Percentiles rank a stretch among this genome's conserved stretches.
phyloP scores from a whole-genome alignment of 2,329 filamentous ascomycete genomes.

The Fusarium sp. region DNA sequence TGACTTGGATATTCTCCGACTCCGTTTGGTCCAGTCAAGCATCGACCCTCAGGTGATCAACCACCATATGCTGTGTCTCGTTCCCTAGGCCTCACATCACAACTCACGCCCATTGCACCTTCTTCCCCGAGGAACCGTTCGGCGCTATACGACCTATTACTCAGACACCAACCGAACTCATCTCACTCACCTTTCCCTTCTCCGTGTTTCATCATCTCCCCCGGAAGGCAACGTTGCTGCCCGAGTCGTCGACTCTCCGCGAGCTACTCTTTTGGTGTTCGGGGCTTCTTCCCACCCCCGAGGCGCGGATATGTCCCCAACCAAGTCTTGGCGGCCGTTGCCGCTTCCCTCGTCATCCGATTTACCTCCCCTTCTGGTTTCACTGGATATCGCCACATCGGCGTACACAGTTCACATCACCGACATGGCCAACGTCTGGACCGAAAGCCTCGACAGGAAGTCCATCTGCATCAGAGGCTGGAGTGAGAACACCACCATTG shows the following conservation, averaged over 20 bases:
- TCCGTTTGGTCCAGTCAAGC: not conserved
- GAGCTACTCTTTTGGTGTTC: not conserved
- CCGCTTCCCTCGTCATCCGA: slow-evolving; percentile 53
- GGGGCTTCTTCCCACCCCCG: not conserved
- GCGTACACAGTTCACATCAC: slow-evolving; percentile 76
- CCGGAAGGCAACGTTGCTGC: not conserved
- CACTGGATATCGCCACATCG: slow-evolving; percentile 62
- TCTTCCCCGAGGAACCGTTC: not conserved
- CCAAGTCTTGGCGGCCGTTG: slow-evolving; percentile 60
- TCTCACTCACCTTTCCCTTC: not conserved
- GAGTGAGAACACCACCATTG: slow-evolving; percentile 74
- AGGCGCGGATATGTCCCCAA: slow-evolving; percentile 42
- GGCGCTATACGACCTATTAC: not conserved
- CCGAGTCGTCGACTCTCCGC: not conserved
- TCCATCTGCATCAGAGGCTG: slow-evolving; percentile 72
- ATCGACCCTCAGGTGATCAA: not conserved
- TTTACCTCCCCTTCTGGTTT: slow-evolving; percentile 72
- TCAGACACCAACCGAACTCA: not conserved
- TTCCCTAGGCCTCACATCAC: not conserved
- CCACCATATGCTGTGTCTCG: not conserved
- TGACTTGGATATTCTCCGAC: slow-evolving; percentile 12
- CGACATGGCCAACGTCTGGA: slow-evolving; percentile 80
- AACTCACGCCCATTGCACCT: not conserved
- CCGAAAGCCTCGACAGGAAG: slow-evolving; percentile 70
- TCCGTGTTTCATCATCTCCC: not conserved